Evolutionary conservation across 306 rosid genomes (phyloP), one percentile per base, ranked within the genome.

Genomic region (Prunus mongolica): DNA sequence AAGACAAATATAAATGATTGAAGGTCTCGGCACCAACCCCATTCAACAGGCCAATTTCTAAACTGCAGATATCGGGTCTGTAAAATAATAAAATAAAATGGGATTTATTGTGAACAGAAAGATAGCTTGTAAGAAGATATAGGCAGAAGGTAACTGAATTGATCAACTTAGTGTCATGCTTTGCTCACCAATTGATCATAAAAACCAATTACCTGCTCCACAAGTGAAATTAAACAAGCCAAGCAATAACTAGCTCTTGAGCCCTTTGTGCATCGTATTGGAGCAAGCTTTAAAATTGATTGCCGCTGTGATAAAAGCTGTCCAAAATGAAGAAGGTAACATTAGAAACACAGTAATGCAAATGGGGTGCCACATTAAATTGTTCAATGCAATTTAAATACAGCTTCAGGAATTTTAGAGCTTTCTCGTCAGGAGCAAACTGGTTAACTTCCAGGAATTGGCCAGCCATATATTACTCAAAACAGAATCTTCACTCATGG

Each of bases 21-120:
- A 28, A 94, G 93, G 75, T 91, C 98, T 52, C 95, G 90, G 81
- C 98, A 91, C 98, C 98, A 94, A 67, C 98, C 98, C 98, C 98
- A 91, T 82, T 91, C 97, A 34, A 77, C 97, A 38, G 96, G 98
- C 97, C 93, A 91, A 45, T 84, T 86, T 14, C 89, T 87, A 80
- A 94, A 90, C 78, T 82, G 88, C 78, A 94, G 86, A 84, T 86
- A 86, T 14, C 90, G 80, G 22, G 93, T 67, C 98, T 94, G 89
- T 69, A 67, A 62, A 69, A 80, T 57, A 74, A 67, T 1, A 52
- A 44, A 30, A 13, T 78, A 16, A 68, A 44, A 19, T 25, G 47
- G 47, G 61, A 50, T 30, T 28, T 45, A 72, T 78, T 75, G 72
- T 65, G 41, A 65, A 45, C 72, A 83, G 56, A 47, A 66, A 38